Percentiles rank a stretch among this genome's conserved stretches.
Conservation (phyloP, 208 protist species). For the Trypanosoma scelopori region DNA sequence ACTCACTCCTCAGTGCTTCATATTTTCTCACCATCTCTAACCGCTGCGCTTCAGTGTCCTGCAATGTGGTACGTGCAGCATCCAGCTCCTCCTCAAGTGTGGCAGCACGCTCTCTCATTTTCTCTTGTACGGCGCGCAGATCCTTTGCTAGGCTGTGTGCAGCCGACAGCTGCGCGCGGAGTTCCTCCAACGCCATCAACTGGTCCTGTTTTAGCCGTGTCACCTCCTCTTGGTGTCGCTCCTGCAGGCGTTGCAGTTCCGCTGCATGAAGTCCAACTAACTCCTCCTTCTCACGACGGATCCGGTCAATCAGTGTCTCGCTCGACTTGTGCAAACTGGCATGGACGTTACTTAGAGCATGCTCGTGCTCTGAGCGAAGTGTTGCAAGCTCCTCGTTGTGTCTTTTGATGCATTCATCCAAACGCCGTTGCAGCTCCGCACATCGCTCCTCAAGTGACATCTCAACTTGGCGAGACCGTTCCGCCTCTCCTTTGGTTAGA, state of each 20-base stretch:
- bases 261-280: conserved; percentile 1
- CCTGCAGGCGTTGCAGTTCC: conserved; percentile 9
- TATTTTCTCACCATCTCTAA: conserved; percentile 6
- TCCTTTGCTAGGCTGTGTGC: not conserved
- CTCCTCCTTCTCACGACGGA: conserved; percentile 14
- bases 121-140: not conserved
- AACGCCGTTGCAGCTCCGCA: conserved; percentile 30
- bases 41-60: not conserved
- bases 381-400: conserved; percentile 14
- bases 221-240: conserved; percentile 8
- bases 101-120: conserved; percentile 8
- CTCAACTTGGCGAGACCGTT: conserved; percentile 6
- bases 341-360: not conserved
- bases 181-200: not conserved
- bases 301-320: not conserved
- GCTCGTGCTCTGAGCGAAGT: conserved; percentile 8
- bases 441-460: conserved; percentile 3
- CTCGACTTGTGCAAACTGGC: conserved; percentile 6
- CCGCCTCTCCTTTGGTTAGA: conserved; percentile 1
- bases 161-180: conserved; percentile 5
- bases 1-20: not conserved
- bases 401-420: conserved; percentile 17
- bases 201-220: conserved; percentile 8
- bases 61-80: not conserved
- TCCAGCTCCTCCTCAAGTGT: conserved; percentile 13